These are phyloP conservation scores for maize (Zea mays) DNA, from an alignment of 176 grass and related monocot species.

Conservation along the genomic window DNA sequence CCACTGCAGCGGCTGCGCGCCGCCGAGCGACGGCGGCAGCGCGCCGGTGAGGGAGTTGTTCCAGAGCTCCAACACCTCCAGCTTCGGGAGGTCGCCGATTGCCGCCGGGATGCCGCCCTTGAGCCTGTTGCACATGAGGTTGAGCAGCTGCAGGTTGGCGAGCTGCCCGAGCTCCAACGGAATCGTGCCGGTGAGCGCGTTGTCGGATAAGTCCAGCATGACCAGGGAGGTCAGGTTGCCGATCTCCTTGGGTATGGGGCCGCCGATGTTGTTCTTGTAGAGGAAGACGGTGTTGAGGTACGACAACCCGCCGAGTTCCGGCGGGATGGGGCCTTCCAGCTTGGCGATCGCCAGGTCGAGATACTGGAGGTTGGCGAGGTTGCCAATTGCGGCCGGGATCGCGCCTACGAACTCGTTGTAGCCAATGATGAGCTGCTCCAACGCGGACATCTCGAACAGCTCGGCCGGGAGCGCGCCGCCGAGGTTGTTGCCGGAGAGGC, in stretches of 20 bases:
- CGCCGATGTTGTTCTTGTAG: constrained; percentile 77
- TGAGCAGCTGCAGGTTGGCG: constrained; percentile 76
- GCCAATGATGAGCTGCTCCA: constrained; percentile 90
- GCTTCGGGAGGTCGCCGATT: constrained; percentile 69
- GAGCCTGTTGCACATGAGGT: constrained; percentile 97
- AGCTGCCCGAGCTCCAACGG: constrained; percentile 64
- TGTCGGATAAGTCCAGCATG: constrained; percentile 94
- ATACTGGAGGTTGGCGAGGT: constrained; percentile 72
- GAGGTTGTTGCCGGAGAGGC: constrained; percentile 92
- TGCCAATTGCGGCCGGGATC: constrained; percentile 71
- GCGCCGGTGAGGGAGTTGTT: constrained; percentile 90
- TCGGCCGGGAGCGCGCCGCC: constrained; percentile 63
- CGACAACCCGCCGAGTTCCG: constrained; percentile 62
- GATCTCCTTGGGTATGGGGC: constrained; percentile 77
- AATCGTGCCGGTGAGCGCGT: constrained; percentile 65
- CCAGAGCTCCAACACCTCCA: constrained; percentile 87
- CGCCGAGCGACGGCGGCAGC: constrained; percentile 71
- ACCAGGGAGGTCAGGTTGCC: constrained; percentile 63
- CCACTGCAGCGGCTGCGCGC: constrained; percentile 68
- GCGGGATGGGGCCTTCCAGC: constrained; percentile 62
- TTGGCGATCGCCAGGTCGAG: constrained; percentile 89
- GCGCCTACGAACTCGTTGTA: constrained; percentile 85
- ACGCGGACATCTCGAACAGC: constrained; percentile 66
- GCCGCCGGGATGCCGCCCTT: constrained; percentile 67
- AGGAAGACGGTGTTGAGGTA: constrained; percentile 69